Base-by-base conservation (phyloP, 2,329 filamentous ascomycete species). In the Tolypocladium endophyticum region DNA sequence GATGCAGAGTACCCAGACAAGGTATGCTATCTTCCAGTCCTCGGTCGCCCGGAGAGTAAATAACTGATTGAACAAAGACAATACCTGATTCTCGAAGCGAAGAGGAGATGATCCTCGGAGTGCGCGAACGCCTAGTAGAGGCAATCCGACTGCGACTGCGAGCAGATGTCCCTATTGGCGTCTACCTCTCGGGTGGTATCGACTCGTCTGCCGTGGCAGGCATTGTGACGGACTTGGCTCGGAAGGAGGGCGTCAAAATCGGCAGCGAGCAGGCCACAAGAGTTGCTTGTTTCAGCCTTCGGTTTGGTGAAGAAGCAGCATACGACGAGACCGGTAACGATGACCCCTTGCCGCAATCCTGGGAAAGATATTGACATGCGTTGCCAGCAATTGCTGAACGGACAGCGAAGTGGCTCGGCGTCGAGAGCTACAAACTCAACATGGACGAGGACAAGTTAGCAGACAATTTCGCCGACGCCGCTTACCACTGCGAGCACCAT, bases 161-260 rank as follows among this genome's bases (percentile, higher is more conserved):
- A 20, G 82, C 82, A 1, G 83, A 86, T 65, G 83, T 85, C 0
- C 80, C 81, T 0, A 73, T 85, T 3, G 83, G 80, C 2, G 71
- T 86, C 57, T 85, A 82, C 60, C 70, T 85, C 0, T 80, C 76
- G 28, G 82, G 83, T 5, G 83, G 83, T 1, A 77, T 86, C 56
- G 82, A 85, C 65, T 83, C 80, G 0, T 84, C 81, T 0, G 73
- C 77, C 1, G 69, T 85, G 28, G 82, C 82, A 9, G 82, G 83
- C 3, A 83, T 86, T 64, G 77, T 79, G 2, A 77, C 76, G 1
- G 73, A 84, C 61, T 72, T 85, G 1, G 73, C 77, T n/a, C 71
- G 74, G 47, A 72, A 80, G 55, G 69, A 79, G 56, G 73, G 77
- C n/a, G 69, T 74, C 28, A 69, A 72, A 41, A 68, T 82, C n/a